Percentiles rank a stretch among this genome's conserved stretches.
These are phyloP conservation scores for Crithidia bombi DNA, from an alignment of 208 protist species.

Conservation along the genomic window DNA sequence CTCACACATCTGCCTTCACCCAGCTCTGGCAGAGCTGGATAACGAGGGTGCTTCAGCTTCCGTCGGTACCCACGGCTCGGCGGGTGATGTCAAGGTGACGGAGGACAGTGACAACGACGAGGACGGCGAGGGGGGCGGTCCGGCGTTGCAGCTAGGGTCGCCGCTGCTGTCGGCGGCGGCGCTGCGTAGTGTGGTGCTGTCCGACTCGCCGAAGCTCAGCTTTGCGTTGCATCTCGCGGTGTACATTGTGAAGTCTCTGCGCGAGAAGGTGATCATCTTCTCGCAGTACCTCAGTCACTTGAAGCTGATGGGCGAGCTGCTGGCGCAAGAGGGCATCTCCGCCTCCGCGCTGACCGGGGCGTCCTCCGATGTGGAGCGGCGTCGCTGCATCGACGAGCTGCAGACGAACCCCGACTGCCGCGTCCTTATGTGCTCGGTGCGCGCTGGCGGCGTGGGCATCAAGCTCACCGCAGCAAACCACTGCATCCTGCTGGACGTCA, in stretches of 20 bases:
- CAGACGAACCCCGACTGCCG: slow-evolving; percentile 33
- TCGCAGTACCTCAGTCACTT: slow-evolving; percentile 74
- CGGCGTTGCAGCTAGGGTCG: neutral
- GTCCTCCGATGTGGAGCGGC: slow-evolving; percentile 44
- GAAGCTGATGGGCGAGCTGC: slow-evolving; percentile 44
- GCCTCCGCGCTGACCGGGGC: slow-evolving; percentile 53
- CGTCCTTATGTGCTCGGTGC: slow-evolving; percentile 93
- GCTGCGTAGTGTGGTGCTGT: slow-evolving; percentile 31
- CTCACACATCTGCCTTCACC: slow-evolving; percentile 81
- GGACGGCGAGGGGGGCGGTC: slow-evolving; percentile 12
- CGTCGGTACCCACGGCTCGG: neutral
- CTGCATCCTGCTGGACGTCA: slow-evolving; percentile 95
- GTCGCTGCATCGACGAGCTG: slow-evolving; percentile 68
- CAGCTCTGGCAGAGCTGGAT: slow-evolving; percentile 30
- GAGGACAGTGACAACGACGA: slow-evolving; percentile 29
- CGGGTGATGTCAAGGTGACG: neutral
- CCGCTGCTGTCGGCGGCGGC: slow-evolving; percentile 6
- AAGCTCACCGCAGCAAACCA: slow-evolving; percentile 92
- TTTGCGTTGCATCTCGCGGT: slow-evolving; percentile 60
- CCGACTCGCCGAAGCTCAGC: slow-evolving; percentile 69
- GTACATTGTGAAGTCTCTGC: slow-evolving; percentile 49
- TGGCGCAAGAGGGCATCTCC: slow-evolving; percentile 31
- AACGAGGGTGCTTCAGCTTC: neutral
- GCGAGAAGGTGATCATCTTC: slow-evolving; percentile 86
- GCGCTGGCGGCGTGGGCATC: slow-evolving; percentile 93